Base-by-base conservation (phyloP, 495 filamentous ascomycete genomes). In the Hypoxylon intermedium region DNA sequence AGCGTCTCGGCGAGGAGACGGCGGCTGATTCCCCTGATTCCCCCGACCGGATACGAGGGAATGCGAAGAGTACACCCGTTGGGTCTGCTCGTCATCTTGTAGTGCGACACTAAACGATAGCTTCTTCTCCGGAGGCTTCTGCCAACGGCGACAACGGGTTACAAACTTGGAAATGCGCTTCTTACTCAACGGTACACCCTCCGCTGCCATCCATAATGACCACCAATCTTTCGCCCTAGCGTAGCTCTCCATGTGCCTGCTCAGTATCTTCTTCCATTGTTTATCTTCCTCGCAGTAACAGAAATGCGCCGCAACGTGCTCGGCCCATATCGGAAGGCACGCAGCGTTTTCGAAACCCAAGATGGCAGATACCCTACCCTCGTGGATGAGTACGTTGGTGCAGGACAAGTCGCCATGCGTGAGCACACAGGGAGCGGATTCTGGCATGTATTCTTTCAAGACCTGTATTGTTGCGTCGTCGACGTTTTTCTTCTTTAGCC, bases 181-280 rank as follows among this genome's bases (percentile, higher is more conserved):
- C 42, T 19, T 45, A 18, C 37, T 23, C 19, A 36, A 38, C 23
- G 23, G 20, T 0, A 26, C 33, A 2, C 52, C 53, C 21, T 63
- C 55, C 2, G 33, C 58, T n/a, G 67, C 59, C 9, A 36, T 53
- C 67, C 67, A 69, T 11, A 69, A 46, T 6, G 53, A 18, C 63
- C 63, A 69, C 67, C 67, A 69, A 21, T 69, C 67, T 19, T 45
- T 59, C 31, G 63, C 60, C 3, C 63, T 51, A 0, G 51, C 45
- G 20, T 67, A 63, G 38, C 53, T 49, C 41, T 57, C 58, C 48
- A 58, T 54, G 9, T 64, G 28, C 9, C 21, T 45, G 12, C 55
- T 64, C n/a, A 69, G 53, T 23, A 69, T 48, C n/a, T 47, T 37
- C 24, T 69, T 69, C 67, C 67, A 69, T 33, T 63, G 59, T 40